Evolutionary conservation across 2,329 filamentous ascomycete species (phyloP), one percentile per base, ranked within the genome.

Genomic region (Fusarium gaditjirri): DNA sequence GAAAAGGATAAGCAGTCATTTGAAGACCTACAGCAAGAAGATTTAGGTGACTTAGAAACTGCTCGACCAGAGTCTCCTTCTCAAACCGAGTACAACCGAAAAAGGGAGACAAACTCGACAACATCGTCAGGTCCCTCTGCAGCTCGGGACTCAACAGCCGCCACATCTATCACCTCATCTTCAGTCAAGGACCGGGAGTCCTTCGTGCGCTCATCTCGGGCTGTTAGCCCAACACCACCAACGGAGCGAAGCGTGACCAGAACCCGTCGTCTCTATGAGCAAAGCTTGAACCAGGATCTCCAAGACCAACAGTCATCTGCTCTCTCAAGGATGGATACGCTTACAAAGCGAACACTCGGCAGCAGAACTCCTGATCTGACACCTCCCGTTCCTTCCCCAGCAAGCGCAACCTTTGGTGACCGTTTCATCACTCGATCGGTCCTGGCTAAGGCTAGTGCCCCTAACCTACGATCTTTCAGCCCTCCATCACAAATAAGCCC

Each of bases 81-180:
- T 14, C 86, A 88, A 3, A 86, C 86, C 2, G 89, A 88, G 25
- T 94, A 92, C 78, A 92, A 92, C 75, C 89, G 88, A 68, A 93
- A 95, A 72, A 88, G 95, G 31, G 94, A 94, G 72, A 97, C 94
- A 0, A 96, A 93, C 4, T 98, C 95, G 0, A 97, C 93, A 1
- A 92, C 91, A 11, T 96, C 94, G 0, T 91, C 89, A 0, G 84
- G 83, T 8, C 92, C 90, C 10, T 91, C 90, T 0, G 87, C 91
- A 42, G 89, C 89, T 31, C 91, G 93, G 33, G 91, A 90, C 61
- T 98, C 95, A 0, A 97, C 95, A 3, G 93, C 94, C 11, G 94
- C 94, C 6, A 98, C 94, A 0, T 98, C 95, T 0, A 85, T 97
- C 55, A 90, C 84, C 21, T 80, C 87, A 2, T 80, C 84, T 6